Base-by-base conservation (phyloP, 805 yeast species). In the Blastobotrys peoriensis region DNA sequence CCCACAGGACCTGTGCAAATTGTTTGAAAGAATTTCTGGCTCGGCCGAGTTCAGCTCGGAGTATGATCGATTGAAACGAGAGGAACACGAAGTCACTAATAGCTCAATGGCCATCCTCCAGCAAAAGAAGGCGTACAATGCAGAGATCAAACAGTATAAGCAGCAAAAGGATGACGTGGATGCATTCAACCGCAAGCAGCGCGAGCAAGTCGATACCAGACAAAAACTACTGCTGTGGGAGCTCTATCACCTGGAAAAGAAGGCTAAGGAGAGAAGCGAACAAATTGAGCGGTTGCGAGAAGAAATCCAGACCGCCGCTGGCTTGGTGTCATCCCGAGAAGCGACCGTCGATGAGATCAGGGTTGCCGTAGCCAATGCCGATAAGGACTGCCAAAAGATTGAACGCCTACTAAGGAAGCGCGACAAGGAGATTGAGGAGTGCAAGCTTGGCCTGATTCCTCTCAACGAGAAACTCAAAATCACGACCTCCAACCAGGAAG, bases 11-110 rank as follows among this genome's bases (percentile, higher is more conserved):
- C 70, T 93, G 48, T 78, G 94, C 1, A 71, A 67, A 36, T 63
- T 89, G 49, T 68, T 93, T 44, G 98, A 93, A 64, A 78, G 78
- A 13, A 79, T 93, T 21, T 83, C 94, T 48, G 96, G 96, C 0
- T 85, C 96, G 0, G 63, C 69, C 5, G 93, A 85, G 33, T 75
- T 61, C 52, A 74, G 76, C 38, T 68, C 67, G 22, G 86, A 86
- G 46, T 91, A 84, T 60, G 91, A 83, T 8, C 48, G 53, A 13
- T 64, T 86, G 40, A 72, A 75, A 52, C 83, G 78, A 15, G 79
- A 81, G 53, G 43, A 51, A 16, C 75, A 74, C 44, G 93, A 82
- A 36, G 69, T 67, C 22, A 81, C 91, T 2, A 81, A 75, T 46
- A 69, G 71, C 2, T 73, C 94, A 0, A 75, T 81, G 2, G 69